These are phyloP conservation scores for Dictyostelium purpureum DNA, from an alignment of 78 protist species.

Conservation along the genomic window DNA sequence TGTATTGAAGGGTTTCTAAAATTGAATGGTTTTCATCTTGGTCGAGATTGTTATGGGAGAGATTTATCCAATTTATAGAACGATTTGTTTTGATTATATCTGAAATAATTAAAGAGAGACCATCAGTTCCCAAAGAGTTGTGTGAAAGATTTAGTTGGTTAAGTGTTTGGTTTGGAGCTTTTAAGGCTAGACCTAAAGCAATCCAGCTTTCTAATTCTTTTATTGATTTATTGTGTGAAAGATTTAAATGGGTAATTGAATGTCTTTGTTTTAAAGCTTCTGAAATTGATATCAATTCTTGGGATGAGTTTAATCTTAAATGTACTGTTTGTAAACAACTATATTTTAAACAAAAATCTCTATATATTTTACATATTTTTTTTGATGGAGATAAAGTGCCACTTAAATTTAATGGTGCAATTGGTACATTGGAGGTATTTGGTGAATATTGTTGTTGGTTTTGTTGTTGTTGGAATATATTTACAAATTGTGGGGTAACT, in stretches of 20 bases:
- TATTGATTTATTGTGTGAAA: constrained; percentile 37
- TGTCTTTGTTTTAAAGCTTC: constrained; percentile 64
- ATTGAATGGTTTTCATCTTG: constrained; percentile 73
- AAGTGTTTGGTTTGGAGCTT: constrained; percentile 16
- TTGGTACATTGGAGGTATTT: neutral
- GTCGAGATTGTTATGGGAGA: constrained; percentile 35
- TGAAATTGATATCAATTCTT: constrained; percentile 39
- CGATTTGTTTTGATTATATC: constrained; percentile 43
- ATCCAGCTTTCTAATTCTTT: constrained; percentile 72
- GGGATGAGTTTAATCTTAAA: neutral
- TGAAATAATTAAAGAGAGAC: constrained; percentile 48
- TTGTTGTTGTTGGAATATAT: neutral
- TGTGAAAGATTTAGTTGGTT: constrained; percentile 37
- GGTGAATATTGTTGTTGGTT: neutral
- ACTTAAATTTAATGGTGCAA: too few species aligned
- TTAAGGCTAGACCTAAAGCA: constrained; percentile 57
- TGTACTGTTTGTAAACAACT: constrained; percentile 6
- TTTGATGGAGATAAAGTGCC: constrained; percentile 10
- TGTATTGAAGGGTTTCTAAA: constrained; percentile 13
- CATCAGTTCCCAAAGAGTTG: constrained; percentile 47
- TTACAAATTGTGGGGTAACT: neutral
- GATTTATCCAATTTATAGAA: constrained; percentile 30
- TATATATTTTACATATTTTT: constrained; percentile 15
- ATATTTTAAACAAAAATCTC: constrained; percentile 54
- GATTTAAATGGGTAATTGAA: constrained; percentile 13